Conservation (phyloP, 352 stramenopile species). For the Detonula confervacea region DNA sequence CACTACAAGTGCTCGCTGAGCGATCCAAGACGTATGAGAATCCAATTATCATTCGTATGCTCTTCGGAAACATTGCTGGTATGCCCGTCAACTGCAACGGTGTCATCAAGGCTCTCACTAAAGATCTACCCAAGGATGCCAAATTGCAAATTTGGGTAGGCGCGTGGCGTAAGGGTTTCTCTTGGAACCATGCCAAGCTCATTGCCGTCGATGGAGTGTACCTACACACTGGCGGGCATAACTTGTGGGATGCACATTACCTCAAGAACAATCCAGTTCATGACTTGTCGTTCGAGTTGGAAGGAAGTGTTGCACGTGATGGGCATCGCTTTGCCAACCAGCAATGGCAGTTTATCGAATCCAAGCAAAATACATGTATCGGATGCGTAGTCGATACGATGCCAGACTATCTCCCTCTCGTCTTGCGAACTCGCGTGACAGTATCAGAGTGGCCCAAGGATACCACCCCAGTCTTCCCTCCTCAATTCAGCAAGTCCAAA, state of each 20-base stretch:
- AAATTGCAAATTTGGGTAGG: slow-evolving; percentile 56
- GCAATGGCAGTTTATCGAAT: slow-evolving; percentile 61
- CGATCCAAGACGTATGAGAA: slow-evolving; percentile 1
- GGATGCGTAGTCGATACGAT: slow-evolving; percentile 53
- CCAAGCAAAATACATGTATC: slow-evolving; percentile 49
- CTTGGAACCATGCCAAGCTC: slow-evolving; percentile 64
- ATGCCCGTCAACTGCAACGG: slow-evolving; percentile 53
- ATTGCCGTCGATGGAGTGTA: slow-evolving; percentile 60
- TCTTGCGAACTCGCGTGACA: slow-evolving; percentile 49
- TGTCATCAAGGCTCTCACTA: slow-evolving; percentile 44
- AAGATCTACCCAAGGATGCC: slow-evolving; percentile 32
- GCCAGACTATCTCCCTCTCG: slow-evolving; percentile 47
- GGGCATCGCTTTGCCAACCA: slow-evolving; percentile 58
- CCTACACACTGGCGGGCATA: slow-evolving; percentile 57
- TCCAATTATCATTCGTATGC: slow-evolving; percentile 48
- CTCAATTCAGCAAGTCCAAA: slow-evolving; percentile 38
- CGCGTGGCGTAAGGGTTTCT: slow-evolving; percentile 49
- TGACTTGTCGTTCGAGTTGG: slow-evolving; percentile 52
- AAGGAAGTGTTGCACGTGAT: slow-evolving; percentile 45
- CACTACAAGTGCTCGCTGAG: slow-evolving; percentile 33
- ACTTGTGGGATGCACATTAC: slow-evolving; percentile 51
- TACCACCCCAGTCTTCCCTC: slow-evolving; percentile 42
- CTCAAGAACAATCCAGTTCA: slow-evolving; percentile 51
- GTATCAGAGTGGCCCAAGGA: slow-evolving; percentile 56
- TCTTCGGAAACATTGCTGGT: slow-evolving; percentile 57